Percentiles rank a stretch among this genome's conserved stretches.
These are phyloP conservation scores for Entelexis sorbosivorans DNA, from an alignment of 1,139 yeast species.

Conservation along the genomic window DNA sequence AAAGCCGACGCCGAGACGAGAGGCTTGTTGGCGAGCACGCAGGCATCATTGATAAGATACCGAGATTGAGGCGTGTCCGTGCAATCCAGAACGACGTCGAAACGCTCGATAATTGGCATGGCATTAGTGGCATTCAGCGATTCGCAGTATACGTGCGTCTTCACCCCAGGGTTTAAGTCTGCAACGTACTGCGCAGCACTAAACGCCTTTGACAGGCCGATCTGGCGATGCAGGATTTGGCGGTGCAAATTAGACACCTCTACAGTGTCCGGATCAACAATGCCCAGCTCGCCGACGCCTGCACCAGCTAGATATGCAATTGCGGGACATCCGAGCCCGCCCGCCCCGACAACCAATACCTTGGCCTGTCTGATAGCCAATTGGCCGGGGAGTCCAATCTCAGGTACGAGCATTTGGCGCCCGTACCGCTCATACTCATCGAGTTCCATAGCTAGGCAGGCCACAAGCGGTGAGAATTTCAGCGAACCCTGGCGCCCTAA, in stretches of 20 bases:
- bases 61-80: conserved; percentile 88
- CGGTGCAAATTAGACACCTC: conserved; percentile 81
- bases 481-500: not conserved
- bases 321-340: conserved; percentile 94
- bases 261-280: conserved; percentile 77
- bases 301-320: conserved; percentile 74
- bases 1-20: conserved; percentile 88
- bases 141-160: conserved; percentile 42
- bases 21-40: conserved; percentile 57
- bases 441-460: conserved; percentile 10
- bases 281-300: conserved; percentile 77
- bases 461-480: not conserved
- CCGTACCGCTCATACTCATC: conserved; percentile 74
- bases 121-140: conserved; percentile 50
- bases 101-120: conserved; percentile 43
- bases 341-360: conserved; percentile 83
- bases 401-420: conserved; percentile 87
- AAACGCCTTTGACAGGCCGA: conserved; percentile 65
- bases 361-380: conserved; percentile 43
- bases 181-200: conserved; percentile 51
- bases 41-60: conserved; percentile 76
- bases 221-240: conserved; percentile 65
- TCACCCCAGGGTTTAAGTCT: conserved; percentile 55
- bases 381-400: conserved; percentile 53
- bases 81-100: conserved; percentile 79